Percentiles rank a stretch among this genome's conserved stretches.
Conservation (phyloP, 2,329 filamentous ascomycete genomes). For the Fusarium sp. region DNA sequence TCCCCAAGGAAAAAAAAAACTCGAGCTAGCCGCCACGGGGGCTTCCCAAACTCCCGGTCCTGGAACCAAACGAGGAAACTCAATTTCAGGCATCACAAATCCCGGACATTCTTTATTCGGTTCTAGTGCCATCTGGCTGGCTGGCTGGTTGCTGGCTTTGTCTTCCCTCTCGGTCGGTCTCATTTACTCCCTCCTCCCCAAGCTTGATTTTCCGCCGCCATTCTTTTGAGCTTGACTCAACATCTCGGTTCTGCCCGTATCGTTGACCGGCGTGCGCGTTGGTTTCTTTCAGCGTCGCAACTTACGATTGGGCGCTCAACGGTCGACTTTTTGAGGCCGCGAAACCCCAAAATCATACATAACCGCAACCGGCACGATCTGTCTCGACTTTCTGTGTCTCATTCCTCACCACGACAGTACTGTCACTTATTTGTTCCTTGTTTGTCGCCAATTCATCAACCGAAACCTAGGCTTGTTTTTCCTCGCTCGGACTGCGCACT, state of each 20-base stretch:
- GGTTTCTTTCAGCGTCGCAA: slow-evolving; percentile 20
- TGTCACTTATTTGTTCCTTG: slow-evolving; percentile 19
- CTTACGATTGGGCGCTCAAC: slow-evolving; percentile 21
- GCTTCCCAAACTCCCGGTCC: slow-evolving; percentile 47
- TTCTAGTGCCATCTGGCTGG: slow-evolving; percentile 28
- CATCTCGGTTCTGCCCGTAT: slow-evolving; percentile 19
- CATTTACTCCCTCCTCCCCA: slow-evolving; percentile 27
- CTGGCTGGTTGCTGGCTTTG: slow-evolving; percentile 9
- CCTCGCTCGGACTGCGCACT: slow-evolving; percentile 17
- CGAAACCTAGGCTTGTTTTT: slow-evolving; percentile 15
- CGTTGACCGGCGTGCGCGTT: slow-evolving; percentile 19
- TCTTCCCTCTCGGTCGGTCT: slow-evolving; percentile 20
- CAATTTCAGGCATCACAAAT: slow-evolving; percentile 47
- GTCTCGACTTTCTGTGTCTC: slow-evolving; percentile 20
- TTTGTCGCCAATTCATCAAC: slow-evolving; percentile 21
- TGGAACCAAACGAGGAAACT: slow-evolving; percentile 44
- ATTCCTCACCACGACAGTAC: slow-evolving; percentile 21
- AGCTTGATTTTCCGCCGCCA: slow-evolving; percentile 19
- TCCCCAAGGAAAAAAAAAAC: slow-evolving; percentile 35
- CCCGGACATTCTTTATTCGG: slow-evolving; percentile 37
- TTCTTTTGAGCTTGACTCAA: slow-evolving; percentile 29
- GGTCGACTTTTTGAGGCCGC: slow-evolving; percentile 10
- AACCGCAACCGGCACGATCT: slow-evolving; percentile 24
- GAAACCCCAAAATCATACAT: slow-evolving; percentile 25
- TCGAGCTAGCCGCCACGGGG: slow-evolving; percentile 47